These are phyloP conservation scores for Corynespora cassiicola DNA, from an alignment of 2,329 filamentous ascomycete species.

Conservation along the genomic window DNA sequence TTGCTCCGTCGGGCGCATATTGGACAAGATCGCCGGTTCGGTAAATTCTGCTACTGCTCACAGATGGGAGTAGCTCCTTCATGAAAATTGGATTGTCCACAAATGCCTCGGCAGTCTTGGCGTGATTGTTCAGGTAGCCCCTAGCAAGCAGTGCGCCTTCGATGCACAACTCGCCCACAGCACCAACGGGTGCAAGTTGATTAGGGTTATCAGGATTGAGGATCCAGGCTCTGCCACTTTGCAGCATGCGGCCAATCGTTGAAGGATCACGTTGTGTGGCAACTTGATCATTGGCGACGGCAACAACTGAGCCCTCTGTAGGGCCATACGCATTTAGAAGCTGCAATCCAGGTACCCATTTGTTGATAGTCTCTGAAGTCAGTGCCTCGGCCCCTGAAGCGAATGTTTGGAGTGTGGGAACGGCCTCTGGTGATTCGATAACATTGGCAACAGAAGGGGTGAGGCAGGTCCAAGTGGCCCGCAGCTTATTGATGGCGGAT, in stretches of 20 bases:
- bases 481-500: constrained; percentile 36
- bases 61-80: constrained; percentile 21
- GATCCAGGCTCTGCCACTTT: constrained; percentile 35
- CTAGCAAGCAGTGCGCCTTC: constrained; percentile 38
- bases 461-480: constrained; percentile 39
- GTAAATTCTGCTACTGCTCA: constrained; percentile 27
- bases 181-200: constrained; percentile 36
- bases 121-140: constrained; percentile 36
- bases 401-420: constrained; percentile 49
- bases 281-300: constrained; percentile 31
- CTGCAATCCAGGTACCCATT: constrained; percentile 29
- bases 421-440: constrained; percentile 31
- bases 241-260: constrained; percentile 31
- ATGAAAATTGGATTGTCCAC: constrained; percentile 31
- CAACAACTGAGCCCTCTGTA: constrained; percentile 34
- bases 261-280: constrained; percentile 23
- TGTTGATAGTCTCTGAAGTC: constrained; percentile 31
- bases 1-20: constrained; percentile 33
- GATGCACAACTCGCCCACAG: constrained; percentile 37
- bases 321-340: constrained; percentile 39
- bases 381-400: constrained; percentile 36
- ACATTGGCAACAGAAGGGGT: constrained; percentile 45
- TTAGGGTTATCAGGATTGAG: constrained; percentile 30
- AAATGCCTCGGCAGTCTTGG: constrained; percentile 33
- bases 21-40: constrained; percentile 42